These are phyloP conservation scores for Medicago truncatula DNA, from an alignment of 306 rosid species.

Conservation along the genomic window MtrunA17r5.0-ANR NC_053045.1:13012501-13013000, in stretches of 20 bases:
- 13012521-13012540: constrained; percentile 67
- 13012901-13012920: constrained; percentile 16
- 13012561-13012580: constrained; percentile 56
- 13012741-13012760: constrained; percentile 57
- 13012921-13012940: constrained; percentile 61
- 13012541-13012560: constrained; percentile 51
- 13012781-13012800: constrained; percentile 66
- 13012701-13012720: constrained; percentile 35
- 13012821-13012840: constrained; percentile 44
- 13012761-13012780: constrained; percentile 53
- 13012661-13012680: constrained; percentile 6
- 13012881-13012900: constrained; percentile 58
- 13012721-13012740: constrained; percentile 47
- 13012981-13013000: constrained; percentile 67
- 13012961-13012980: constrained; percentile 55
- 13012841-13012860: constrained; percentile 68
- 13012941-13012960: constrained; percentile 65
- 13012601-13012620: constrained; percentile 60
- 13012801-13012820: constrained; percentile 47
- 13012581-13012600: constrained; percentile 53
- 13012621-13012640: background rate
- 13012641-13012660: background rate
- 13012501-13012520: constrained; percentile 69
- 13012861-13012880: constrained; percentile 80
- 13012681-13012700: constrained; percentile 55